phyloP scores from a whole-genome alignment of 805 yeast species.

The Yarrowia sp. region DNA sequence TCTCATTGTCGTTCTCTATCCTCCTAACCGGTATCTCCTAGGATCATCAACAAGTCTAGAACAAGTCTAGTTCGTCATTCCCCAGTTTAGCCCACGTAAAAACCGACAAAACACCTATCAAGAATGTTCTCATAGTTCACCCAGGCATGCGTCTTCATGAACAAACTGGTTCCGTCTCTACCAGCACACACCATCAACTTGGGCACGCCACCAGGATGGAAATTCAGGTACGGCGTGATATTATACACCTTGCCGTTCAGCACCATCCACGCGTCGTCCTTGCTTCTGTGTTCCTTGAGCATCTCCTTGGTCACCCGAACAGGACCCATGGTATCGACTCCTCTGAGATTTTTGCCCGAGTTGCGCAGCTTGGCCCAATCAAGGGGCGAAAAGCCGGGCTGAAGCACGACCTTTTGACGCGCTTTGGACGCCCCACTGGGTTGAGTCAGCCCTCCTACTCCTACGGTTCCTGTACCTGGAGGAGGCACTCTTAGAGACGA shows the following conservation, averaged over 20 bases:
- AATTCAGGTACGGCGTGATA: constrained; percentile 74
- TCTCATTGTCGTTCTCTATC: too few species aligned
- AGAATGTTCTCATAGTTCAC: constrained; percentile 81
- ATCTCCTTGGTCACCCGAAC: constrained; percentile 48
- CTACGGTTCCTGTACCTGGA: constrained; percentile 1
- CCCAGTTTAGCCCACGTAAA: constrained; percentile 31
- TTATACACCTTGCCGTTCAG: constrained; percentile 80
- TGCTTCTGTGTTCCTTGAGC: constrained; percentile 53
- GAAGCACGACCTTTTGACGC: constrained; percentile 56
- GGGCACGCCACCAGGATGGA: constrained; percentile 90
- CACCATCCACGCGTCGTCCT: constrained; percentile 82
- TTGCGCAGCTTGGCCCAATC: constrained; percentile 73
- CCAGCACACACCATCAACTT: constrained; percentile 80
- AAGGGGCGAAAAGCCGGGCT: constrained; percentile 79
- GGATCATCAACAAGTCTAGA: too few species aligned
- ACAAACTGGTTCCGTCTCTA: constrained; percentile 70
- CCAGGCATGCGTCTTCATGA: constrained; percentile 67
- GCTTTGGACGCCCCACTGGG: constrained; percentile 8
- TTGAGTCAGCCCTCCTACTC: background rate
- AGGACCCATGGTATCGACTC: constrained; percentile 31
- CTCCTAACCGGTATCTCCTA: too few species aligned
- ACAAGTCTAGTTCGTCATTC: too few species aligned
- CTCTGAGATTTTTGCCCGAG: constrained; percentile 49
- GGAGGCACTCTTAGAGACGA: constrained; percentile 11
- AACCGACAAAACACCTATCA: constrained; percentile 74